These are phyloP conservation scores for Emmonsia crescens DNA, from an alignment of 2,329 filamentous ascomycete genomes.

Conservation along the genomic window DNA sequence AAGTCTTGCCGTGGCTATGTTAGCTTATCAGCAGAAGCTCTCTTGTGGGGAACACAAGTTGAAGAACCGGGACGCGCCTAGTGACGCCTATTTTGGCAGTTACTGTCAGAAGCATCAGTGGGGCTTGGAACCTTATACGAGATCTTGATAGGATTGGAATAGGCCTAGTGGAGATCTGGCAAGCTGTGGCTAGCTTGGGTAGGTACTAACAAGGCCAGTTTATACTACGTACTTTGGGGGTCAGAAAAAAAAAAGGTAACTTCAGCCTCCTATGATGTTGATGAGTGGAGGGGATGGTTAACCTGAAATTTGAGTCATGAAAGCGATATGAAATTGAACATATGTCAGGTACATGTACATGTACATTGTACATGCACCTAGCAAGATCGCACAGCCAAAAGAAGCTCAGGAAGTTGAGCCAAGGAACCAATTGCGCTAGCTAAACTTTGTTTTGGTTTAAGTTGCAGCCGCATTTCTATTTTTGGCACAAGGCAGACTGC, in stretches of 20 bases:
- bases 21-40: not conserved
- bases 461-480: not conserved
- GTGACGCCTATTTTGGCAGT: not conserved
- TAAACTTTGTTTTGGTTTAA: not conserved
- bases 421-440: not conserved
- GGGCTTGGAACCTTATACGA: not conserved
- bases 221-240: not conserved
- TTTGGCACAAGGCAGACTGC: slow-evolving; percentile 2
- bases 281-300: not conserved
- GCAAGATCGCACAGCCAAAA: not conserved
- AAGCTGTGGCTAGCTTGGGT: not conserved
- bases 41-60: not conserved
- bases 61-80: not conserved
- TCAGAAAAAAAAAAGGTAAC: not conserved
- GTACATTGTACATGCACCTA: too few species aligned
- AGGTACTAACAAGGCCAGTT: not conserved
- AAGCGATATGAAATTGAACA: not conserved
- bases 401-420: not conserved
- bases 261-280: not conserved
- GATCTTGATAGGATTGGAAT: not conserved
- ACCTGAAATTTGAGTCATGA: not conserved
- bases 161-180: not conserved
- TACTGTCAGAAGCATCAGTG: not conserved
- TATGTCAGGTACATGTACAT: too few species aligned
- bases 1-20: not conserved